phyloP scores from a whole-genome alignment of 2,329 filamentous ascomycete species.

The Alternaria infectoria region DNA sequence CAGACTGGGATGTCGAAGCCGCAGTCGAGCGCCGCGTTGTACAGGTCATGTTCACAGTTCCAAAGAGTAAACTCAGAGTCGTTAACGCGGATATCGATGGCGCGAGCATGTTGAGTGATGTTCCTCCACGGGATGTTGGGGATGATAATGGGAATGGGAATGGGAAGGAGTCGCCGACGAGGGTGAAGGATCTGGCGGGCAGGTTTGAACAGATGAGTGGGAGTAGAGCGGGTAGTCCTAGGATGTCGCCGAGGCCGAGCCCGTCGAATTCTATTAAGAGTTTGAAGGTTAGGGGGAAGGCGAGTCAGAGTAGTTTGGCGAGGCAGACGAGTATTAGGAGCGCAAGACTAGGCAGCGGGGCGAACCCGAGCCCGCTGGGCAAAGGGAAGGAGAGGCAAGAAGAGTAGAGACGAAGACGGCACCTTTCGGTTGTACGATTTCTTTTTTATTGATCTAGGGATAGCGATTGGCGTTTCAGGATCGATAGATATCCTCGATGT shows the following conservation, averaged over 20 bases:
- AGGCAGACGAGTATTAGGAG: slow-evolving; percentile 7
- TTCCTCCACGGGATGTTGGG: slow-evolving; percentile 18
- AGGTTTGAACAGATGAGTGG: slow-evolving; percentile 35
- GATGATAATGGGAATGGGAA: slow-evolving; percentile 6
- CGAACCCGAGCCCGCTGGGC: not conserved
- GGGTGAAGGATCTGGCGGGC: slow-evolving; percentile 40
- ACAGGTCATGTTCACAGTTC: slow-evolving; percentile 87
- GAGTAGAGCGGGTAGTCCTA: slow-evolving; percentile 1
- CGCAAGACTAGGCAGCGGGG: not conserved
- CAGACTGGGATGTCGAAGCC: slow-evolving; percentile 59
- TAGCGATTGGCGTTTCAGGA: not conserved
- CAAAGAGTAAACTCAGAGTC: slow-evolving; percentile 83
- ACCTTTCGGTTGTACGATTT: not conserved
- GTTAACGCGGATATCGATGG: slow-evolving; percentile 67
- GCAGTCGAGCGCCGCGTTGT: slow-evolving; percentile 56
- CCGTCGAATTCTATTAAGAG: slow-evolving; percentile 31
- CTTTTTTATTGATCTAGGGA: not conserved
- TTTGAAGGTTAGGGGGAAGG: slow-evolving; percentile 32
- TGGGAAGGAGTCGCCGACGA: slow-evolving; percentile 14
- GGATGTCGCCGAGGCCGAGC: slow-evolving; percentile 21
- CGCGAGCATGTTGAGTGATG: slow-evolving; percentile 30
- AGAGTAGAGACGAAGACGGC: not conserved
- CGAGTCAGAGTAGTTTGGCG: slow-evolving; percentile 19
- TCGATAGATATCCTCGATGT: not conserved
- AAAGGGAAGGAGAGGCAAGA: slow-evolving; percentile 1